phyloP scores from a whole-genome alignment of 495 filamentous ascomycete genomes.

The Articulospora tetracladia region DNA sequence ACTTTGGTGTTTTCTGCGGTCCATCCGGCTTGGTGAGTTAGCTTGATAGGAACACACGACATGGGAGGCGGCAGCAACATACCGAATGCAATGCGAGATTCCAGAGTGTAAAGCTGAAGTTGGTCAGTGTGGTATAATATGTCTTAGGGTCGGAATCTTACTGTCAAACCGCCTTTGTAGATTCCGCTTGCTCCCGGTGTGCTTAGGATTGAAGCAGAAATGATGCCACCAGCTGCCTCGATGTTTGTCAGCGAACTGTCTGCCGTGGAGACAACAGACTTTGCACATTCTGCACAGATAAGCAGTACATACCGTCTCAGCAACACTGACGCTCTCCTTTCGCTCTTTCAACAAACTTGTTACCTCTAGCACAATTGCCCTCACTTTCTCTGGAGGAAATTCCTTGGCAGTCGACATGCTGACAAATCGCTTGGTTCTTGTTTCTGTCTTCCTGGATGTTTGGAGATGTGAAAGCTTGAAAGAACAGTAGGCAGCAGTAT shows the following conservation, averaged over 20 bases:
- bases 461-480: not conserved
- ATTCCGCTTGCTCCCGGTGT: conserved; percentile 50
- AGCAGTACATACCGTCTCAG: conserved; percentile 48
- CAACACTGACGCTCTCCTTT: conserved; percentile 52
- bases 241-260: not conserved
- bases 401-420: conserved; percentile 16
- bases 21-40: conserved; percentile 46
- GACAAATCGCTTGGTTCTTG: conserved; percentile 1
- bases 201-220: conserved; percentile 51
- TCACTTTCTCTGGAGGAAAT: conserved; percentile 49
- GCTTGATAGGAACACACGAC: not conserved
- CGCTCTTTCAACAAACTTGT: conserved; percentile 45
- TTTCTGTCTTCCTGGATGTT: not conserved
- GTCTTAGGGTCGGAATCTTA: conserved; percentile 16
- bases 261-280: not conserved
- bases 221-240: conserved; percentile 58
- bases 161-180: conserved; percentile 58
- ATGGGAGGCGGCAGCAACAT: not conserved
- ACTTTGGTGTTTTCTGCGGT: conserved; percentile 42
- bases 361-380: conserved; percentile 44
- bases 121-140: not conserved
- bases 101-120: conserved; percentile 54
- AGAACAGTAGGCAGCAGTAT: not conserved
- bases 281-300: not conserved
- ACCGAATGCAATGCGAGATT: conserved; percentile 51